Conservation (phyloP, 768 basidiomycete species). For the Cubamyces sp. region DNA sequence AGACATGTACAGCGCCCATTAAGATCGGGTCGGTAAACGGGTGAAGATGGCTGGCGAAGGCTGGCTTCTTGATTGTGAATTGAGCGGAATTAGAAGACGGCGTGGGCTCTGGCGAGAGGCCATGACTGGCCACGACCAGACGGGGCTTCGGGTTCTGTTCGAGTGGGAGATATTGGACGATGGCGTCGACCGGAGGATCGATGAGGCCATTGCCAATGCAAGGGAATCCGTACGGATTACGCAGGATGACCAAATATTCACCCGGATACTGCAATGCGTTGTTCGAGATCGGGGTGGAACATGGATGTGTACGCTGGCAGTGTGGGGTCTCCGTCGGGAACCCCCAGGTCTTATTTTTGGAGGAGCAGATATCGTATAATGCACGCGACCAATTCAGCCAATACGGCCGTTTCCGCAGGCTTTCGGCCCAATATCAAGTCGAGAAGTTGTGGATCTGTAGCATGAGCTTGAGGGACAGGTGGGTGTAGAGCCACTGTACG, state of each 20-base stretch:
- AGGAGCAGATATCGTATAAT: too few relatives aligned
- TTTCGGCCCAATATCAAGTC: too few relatives aligned
- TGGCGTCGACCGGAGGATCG: not conserved
- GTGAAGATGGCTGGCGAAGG: not conserved
- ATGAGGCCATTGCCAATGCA: conserved; percentile 9
- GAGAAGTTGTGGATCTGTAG: not conserved
- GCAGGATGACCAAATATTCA: not conserved
- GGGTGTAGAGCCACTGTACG: not conserved
- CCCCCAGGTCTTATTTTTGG: too few relatives aligned
- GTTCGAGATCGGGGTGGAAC: not conserved
- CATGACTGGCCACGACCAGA: not conserved
- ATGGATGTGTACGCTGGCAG: not conserved
- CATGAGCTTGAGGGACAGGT: not conserved
- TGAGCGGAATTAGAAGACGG: conserved; percentile 7
- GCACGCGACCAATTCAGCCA: too few relatives aligned
- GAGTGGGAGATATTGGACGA: not conserved
- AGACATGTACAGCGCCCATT: conserved; percentile 8
- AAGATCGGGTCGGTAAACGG: not conserved
- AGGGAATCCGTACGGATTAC: not conserved
- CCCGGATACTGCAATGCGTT: not conserved
- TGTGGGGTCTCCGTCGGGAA: too few relatives aligned
- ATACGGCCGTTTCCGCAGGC: too few relatives aligned
- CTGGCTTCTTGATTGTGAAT: not conserved
- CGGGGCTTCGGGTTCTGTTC: not conserved
- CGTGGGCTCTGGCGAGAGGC: not conserved